Evolutionary conservation across 768 basidiomycete species (phyloP), one percentile per base, ranked within the genome.

Genomic region (Podaxis sp.): DNA sequence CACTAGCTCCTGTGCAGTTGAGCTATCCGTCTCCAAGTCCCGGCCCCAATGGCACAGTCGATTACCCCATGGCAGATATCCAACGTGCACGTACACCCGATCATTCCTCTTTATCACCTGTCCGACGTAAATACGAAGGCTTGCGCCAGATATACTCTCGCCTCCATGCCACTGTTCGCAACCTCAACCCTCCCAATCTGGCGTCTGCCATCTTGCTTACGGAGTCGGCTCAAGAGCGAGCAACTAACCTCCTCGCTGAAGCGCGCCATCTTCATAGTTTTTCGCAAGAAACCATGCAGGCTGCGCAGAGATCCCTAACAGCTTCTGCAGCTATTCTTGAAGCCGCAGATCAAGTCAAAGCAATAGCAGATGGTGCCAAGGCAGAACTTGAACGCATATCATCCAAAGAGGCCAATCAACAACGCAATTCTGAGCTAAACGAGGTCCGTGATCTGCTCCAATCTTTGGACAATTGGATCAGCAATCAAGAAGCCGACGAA

Each of bases 341-440:
- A 36, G 53, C 33, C 15, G 60, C 53, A 1, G 60, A 62, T 46
- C 41, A 55, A 22, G 60, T 44, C 20, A 62, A 49, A 20, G 60
- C 53, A 17, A 15, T 62, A 11, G 52, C 53, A 12, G 60, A 62
- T 15, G 60, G 60, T 55, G 60, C 60, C 28, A 62, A 62, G 33
- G 40, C 60, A 20, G 60, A 62, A 22, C 40, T 62, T 37, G 60
- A 62, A 17, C 60, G 60, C 17, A 22, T 62, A 54, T 55, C 53
- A 37, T 55, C 60, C 12, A 44, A n/a, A 20, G 40, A 44, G 8
- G 38, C 51, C 17, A 46, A 55, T 24, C 53, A 62, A 44, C 40
- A 55, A 28, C 52, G 41, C 5, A 22, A 24, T 20, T 20, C 44
- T 24, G 44, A 62, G 33, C 28, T 26, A 37, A 62, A 38, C 26